phyloP scores from a whole-genome alignment of 2,329 filamentous ascomycete genomes.

The Volutella citrinella region DNA sequence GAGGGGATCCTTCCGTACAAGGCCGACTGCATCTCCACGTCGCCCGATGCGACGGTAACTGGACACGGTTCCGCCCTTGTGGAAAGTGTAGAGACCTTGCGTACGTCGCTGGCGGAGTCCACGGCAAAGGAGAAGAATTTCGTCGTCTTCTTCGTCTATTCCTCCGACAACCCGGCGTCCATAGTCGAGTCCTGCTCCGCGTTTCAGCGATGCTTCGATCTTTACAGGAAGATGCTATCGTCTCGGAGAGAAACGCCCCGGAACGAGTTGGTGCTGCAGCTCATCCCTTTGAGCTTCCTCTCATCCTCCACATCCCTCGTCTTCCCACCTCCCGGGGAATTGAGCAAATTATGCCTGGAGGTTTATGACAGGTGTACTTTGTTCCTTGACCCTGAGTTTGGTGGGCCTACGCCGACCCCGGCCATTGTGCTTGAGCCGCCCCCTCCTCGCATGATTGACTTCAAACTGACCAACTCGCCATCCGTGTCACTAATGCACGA shows the following conservation, averaged over 20 bases:
- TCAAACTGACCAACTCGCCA: conserved; percentile 65
- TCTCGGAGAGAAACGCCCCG: conserved; percentile 41
- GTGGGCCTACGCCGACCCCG: conserved; percentile 59
- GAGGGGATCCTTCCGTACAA: conserved; percentile 51
- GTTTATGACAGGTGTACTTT: conserved; percentile 72
- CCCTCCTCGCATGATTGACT: conserved; percentile 69
- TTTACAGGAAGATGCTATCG: conserved; percentile 43
- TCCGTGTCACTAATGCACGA: conserved; percentile 73
- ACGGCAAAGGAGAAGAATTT: conserved; percentile 54
- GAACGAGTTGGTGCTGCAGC: conserved; percentile 73
- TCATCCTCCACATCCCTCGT: conserved; percentile 61
- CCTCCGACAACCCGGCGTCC: conserved; percentile 57
- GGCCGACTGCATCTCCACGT: conserved; percentile 43
- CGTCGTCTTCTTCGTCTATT: conserved; percentile 75
- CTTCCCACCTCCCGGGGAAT: conserved; percentile 58
- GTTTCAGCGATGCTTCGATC: conserved; percentile 69
- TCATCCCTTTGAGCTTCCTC: conserved; percentile 67
- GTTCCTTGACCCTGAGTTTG: conserved; percentile 34
- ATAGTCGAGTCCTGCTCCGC: conserved; percentile 69
- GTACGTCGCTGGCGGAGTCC: conserved; percentile 42
- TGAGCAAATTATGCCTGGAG: conserved; percentile 65
- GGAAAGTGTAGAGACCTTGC: conserved; percentile 48
- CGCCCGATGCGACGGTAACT: conserved; percentile 38
- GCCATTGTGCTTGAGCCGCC: conserved; percentile 70
- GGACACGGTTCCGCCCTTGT: conserved; percentile 44